Percentiles rank a stretch among this genome's conserved stretches.
Conservation (phyloP, 164 flowering plant species). For the Magnolia changhungtana region DNA sequence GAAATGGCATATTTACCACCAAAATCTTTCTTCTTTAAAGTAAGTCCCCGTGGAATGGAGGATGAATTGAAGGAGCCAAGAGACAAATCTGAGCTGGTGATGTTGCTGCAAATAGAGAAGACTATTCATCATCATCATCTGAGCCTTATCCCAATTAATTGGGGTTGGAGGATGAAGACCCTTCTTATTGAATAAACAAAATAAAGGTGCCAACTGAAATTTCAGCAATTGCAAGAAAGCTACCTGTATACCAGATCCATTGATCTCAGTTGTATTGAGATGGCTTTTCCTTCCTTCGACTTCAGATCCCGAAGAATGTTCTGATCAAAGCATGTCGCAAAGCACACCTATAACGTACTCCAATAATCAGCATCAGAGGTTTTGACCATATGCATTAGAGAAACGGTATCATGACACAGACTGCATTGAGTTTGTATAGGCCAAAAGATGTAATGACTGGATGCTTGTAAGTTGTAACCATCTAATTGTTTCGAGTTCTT, state of each 20-base stretch:
- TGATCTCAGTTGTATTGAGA: slow-evolving; percentile 15
- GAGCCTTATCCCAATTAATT: no score
- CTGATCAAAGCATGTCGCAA: slow-evolving; percentile 36
- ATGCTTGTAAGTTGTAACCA: no score
- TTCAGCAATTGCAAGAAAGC: background rate
- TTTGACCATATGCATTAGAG: background rate
- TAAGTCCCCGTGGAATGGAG: slow-evolving; percentile 17
- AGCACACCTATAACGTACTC: slow-evolving; percentile 24
- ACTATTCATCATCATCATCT: background rate
- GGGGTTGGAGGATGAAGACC: no score
- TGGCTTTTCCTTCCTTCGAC: slow-evolving; percentile 31
- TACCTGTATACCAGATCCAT: slow-evolving; percentile 25
- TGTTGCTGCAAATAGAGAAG: slow-evolving; percentile 20
- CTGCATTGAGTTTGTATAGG: no score
- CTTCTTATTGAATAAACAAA: background rate
- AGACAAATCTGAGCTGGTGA: slow-evolving; percentile 22
- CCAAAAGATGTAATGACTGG: no score
- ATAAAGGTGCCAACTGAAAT: background rate
- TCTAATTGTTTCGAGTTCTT: no score
- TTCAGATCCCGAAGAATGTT: slow-evolving; percentile 24
- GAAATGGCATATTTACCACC: slow-evolving; percentile 33
- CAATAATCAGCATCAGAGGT: background rate
- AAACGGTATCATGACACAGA: background rate
- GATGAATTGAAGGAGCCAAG: slow-evolving; percentile 8
- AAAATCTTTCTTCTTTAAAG: slow-evolving; percentile 25